Percentiles rank a stretch among this genome's conserved stretches.
Evolutionary conservation across 257 asterid genomes (phyloP).

Genomic region (Przewalskia tangutica): DNA sequence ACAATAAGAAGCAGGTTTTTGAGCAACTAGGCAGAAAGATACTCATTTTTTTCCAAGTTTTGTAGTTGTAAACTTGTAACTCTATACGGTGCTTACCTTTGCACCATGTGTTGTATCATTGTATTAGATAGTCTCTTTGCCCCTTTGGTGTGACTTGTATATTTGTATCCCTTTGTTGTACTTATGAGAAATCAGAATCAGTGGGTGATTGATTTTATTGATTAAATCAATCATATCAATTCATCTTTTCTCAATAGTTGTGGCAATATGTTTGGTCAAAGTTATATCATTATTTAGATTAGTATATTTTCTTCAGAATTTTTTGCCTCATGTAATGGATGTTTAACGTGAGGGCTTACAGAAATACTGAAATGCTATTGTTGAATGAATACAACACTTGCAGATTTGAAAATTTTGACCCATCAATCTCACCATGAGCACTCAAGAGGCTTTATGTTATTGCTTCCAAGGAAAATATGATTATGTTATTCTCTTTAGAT

Average conservation of each 20-base stretch:
- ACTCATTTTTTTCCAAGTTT: neutral
- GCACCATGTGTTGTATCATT: neutral
- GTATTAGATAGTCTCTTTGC: neutral
- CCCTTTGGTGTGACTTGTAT: neutral
- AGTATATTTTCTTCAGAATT: neutral
- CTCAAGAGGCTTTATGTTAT: neutral
- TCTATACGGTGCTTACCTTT: neutral
- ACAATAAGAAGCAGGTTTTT: constrained; percentile 2
- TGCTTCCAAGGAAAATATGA: neutral
- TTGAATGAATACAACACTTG: neutral
- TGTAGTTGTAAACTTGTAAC: neutral
- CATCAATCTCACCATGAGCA: neutral
- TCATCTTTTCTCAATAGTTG: neutral
- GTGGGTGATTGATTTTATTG: neutral
- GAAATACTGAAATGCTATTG: neutral
- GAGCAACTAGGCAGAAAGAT: constrained; percentile 5
- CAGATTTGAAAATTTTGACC: neutral
- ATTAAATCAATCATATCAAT: neutral
- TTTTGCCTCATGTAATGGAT: neutral
- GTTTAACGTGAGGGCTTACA: neutral
- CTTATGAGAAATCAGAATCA: neutral
- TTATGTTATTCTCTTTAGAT: neutral
- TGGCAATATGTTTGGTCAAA: neutral
- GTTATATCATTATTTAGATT: neutral
- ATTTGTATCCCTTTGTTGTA: neutral